Evolutionary conservation across 139 green algal species (phyloP).

Genomic region (Micromonas commoda): DNA sequence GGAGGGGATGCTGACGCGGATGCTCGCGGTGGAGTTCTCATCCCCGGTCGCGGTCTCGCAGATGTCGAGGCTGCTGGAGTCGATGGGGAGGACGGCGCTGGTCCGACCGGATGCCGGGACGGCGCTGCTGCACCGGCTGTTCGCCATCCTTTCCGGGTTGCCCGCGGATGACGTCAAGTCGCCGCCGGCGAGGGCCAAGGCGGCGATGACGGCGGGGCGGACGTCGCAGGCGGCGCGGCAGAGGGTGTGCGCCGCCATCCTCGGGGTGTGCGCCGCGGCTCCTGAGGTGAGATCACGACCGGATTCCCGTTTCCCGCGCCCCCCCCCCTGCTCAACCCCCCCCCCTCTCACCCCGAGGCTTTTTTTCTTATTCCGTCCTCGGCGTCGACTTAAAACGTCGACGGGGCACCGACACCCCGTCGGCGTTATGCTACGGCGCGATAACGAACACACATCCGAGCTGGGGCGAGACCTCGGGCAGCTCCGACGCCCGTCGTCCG

Average conservation of each 20-base stretch:
- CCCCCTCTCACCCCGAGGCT: background rate
- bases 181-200: background rate
- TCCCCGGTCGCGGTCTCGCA: background rate
- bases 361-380: background rate
- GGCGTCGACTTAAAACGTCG: background rate
- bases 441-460: background rate
- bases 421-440: slow-evolving; percentile 13
- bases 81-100: background rate
- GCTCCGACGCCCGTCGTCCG: background rate
- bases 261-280: background rate
- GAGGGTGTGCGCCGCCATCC: slow-evolving; percentile 17
- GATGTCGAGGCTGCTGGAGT: background rate
- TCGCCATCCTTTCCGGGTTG: background rate
- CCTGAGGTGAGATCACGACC: background rate
- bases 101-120: background rate
- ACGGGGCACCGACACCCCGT: background rate
- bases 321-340: too few relatives aligned
- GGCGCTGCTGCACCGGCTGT: background rate
- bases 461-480: background rate
- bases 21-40: background rate
- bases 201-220: background rate
- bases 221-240: slow-evolving; percentile 6
- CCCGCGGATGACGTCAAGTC: background rate
- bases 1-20: background rate
- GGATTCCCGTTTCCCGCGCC: background rate